Base-by-base conservation (phyloP, 2,329 filamentous ascomycete species). In the Nothophoma quercina region DNA sequence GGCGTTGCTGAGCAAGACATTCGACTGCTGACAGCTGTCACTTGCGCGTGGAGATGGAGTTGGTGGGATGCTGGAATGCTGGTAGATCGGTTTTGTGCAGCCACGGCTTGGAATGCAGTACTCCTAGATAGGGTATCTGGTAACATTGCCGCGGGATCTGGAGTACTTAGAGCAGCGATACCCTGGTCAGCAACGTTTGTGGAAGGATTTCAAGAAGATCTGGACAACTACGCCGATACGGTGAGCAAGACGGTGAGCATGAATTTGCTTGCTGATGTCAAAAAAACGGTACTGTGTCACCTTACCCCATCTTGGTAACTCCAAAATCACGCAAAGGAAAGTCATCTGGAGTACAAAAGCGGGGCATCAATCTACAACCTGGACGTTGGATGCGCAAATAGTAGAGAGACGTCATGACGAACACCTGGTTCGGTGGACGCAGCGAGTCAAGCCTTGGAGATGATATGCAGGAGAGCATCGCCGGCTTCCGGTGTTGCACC, bases 11-110 rank as follows among this genome's bases (percentile, higher is more conserved):
- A 29, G 28, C 42, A 25, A 51, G 51, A 55, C 33, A 46, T 26
- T 44, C 35, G 22, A 33, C 44, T 32, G 51, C 34, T 55, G 54
- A 58, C 58, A 58, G 55, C 50, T 60, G 62, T 58, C 60, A 63
- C 49, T 55, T 58, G 53, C 58, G 58, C 60, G 55, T 48, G 41
- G 23, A 34, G 32, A 40, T 29, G 35, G 28, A 34, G 30, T 13
- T 10, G 33, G 15, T 32, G 26, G 21, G 21, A 29, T 13, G 7
- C 28, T 34, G 47, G 51, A 55, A 55, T 58, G 56, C 18, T n/a
- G 10, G 36, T 35, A 43, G 36, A 49, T 34, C 33, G 28, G 25
- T 21, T 38, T 23, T 2, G 43, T 45, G 39, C 47, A 26, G 46
- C 48, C 29, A 33, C 44, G 45, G 51, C 32, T 41, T 46, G 51